Base-by-base conservation (phyloP, 495 filamentous ascomycete species). In the Aspergillus leporis region DNA sequence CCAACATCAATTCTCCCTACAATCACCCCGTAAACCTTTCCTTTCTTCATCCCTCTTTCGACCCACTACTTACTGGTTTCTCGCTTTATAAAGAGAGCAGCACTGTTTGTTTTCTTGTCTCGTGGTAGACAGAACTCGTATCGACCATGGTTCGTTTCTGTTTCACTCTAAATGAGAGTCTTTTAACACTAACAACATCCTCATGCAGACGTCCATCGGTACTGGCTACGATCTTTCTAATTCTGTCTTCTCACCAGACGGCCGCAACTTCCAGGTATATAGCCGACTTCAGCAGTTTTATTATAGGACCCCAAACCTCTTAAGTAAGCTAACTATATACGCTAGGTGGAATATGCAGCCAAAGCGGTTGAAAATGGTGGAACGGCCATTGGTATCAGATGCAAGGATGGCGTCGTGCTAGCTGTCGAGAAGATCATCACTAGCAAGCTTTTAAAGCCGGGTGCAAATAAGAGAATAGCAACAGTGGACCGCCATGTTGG, bases 151-250 rank as follows among this genome's bases (percentile, higher is more conserved):
- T 77, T 52, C 55, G 70, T 66, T 57, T 55, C 28, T 18, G 13
- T 47, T 55, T 34, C 21, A 30, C 53, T 41, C n/a, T 45, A 45
- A 49, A 56, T 66, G 40, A 53, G 31, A 43, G 2, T 13, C 32
- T 58, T 32, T 31, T 53, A 48, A 52, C 46, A 36, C 60, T 10
- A 41, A 13, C 23, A 25, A 22, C 54, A 30, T 25, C 46, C 28
- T 25, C 36, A 57, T 49, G 38, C 60, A 98, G 94, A 98, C 94
- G 69, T 98, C 94, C 67, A 98, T 98, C 87, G 94, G 94, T 71
- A 98, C 94, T 66, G 94, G 94, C 69, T 98, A 98, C 78, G 94
- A 98, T 85, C 90, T 98, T 71, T 90, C 90, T 67, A 98, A 98
- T 83, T 98, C 95, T 67, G 93, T 97, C 77, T 98, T 97, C 82